Percentiles rank a stretch among this genome's conserved stretches.
Conservation (phyloP, 345 rosid species). For the Linum usitatissimum region DNA sequence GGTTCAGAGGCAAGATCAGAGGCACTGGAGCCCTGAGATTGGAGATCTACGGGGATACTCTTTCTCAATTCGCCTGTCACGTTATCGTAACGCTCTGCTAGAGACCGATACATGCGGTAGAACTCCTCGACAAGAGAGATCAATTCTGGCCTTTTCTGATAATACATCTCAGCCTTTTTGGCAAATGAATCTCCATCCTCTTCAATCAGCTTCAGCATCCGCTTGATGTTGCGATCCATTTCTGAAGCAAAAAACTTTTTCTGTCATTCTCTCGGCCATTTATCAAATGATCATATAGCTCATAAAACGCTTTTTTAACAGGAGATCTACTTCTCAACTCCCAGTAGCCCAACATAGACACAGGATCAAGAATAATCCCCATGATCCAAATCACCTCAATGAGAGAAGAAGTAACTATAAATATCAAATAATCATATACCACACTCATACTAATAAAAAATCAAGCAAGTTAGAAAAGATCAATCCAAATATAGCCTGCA, state of each 20-base stretch:
- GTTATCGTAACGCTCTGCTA: slow-evolving; percentile 37
- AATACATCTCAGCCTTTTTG: slow-evolving; percentile 24
- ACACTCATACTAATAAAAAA: slow-evolving; percentile 6
- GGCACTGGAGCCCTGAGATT: slow-evolving; percentile 26
- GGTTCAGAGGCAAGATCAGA: slow-evolving; percentile 20
- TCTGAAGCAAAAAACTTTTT: slow-evolving; percentile 22
- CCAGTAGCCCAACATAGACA: neutral
- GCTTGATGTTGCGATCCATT: slow-evolving; percentile 33
- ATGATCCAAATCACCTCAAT: neutral
- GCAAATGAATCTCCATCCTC: slow-evolving; percentile 28
- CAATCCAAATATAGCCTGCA: slow-evolving; percentile 8
- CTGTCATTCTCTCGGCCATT: slow-evolving; percentile 14
- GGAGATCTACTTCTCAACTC: neutral
- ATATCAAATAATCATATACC: neutral
- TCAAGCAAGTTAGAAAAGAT: slow-evolving; percentile 8
- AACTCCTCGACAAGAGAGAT: slow-evolving; percentile 32
- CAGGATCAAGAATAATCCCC: neutral
- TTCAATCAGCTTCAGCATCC: slow-evolving; percentile 37
- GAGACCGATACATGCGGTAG: slow-evolving; percentile 30
- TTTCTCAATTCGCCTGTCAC: slow-evolving; percentile 29
- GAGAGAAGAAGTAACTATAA: slow-evolving; percentile 5
- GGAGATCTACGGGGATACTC: slow-evolving; percentile 22
- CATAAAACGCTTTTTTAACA: neutral
- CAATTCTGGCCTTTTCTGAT: slow-evolving; percentile 36
- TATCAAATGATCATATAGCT: neutral